Percentiles rank a stretch among this genome's conserved stretches.
These are phyloP conservation scores for Areca catechu DNA, from an alignment of 176 grass and related monocot species.

Conservation along the genomic window DNA sequence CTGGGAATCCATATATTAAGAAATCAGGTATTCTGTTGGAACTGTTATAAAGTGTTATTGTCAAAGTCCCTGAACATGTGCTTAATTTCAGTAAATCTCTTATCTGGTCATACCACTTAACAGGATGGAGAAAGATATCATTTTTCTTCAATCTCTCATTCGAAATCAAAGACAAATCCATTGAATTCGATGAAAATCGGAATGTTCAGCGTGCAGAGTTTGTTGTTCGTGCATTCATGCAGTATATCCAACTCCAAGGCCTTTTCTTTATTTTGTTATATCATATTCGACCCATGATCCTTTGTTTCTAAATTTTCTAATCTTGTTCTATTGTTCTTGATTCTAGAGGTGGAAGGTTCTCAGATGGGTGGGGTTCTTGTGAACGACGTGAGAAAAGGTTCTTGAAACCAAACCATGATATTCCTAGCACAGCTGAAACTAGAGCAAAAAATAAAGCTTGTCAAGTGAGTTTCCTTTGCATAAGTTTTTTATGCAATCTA, in stretches of 20 bases:
- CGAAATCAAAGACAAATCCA: slow-evolving; percentile 76
- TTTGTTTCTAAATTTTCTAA: neutral
- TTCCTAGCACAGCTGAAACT: slow-evolving; percentile 96
- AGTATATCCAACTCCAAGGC: slow-evolving; percentile 30
- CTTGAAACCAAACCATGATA: slow-evolving; percentile 78
- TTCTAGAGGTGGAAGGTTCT: slow-evolving; percentile 71
- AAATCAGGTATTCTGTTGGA: slow-evolving; percentile 52
- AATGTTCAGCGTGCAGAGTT: slow-evolving; percentile 85
- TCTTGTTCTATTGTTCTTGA: slow-evolving; percentile 7
- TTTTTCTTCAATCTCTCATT: slow-evolving; percentile 85
- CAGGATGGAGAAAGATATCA: slow-evolving; percentile 92
- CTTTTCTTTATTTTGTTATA: no score
- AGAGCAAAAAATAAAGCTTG: slow-evolving; percentile 96
- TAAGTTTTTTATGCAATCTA: no score
- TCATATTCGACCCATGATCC: no score
- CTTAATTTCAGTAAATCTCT: neutral
- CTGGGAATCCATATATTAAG: slow-evolving; percentile 79
- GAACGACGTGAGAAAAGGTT: slow-evolving; percentile 67
- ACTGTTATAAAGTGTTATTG: neutral
- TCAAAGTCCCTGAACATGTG: slow-evolving; percentile 5
- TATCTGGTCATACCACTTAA: slow-evolving; percentile 4
- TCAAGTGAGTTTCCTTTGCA: slow-evolving; percentile 35
- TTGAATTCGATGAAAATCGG: slow-evolving; percentile 73
- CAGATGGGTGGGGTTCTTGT: slow-evolving; percentile 82
- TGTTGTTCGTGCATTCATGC: slow-evolving; percentile 68